Base-by-base conservation (phyloP, 164 flowering plant genomes). In the Houttuynia cordata region DNA sequence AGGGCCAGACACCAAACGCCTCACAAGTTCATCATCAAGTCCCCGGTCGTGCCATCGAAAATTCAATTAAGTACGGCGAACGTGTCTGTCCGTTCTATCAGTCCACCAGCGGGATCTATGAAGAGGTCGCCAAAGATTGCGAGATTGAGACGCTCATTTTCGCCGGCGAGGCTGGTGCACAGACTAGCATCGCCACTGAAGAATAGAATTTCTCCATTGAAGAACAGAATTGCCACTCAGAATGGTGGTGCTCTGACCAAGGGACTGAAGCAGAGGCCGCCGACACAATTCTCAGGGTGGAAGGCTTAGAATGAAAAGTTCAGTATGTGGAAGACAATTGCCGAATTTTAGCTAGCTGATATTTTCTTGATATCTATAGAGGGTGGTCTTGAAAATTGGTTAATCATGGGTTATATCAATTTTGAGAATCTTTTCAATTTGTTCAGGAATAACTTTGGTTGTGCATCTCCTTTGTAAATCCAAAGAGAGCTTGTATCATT, bases 1-100 rank as follows among this genome's bases (percentile, higher is more conserved):
- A 79, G 70, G 62, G 68, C 59, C 14, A 69, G 54, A 25, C 82
- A 69, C 18, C 41, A 30, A 58, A 71, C 79, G 0, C 91, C 87
- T 2, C 93, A 89, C 30, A 88, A 83, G 73, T 88, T 92, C 74
- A 67, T 84, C 81, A 77, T 88, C 19, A 88, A 91, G 75, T 77
- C 93, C 14, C 91, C 96, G 1, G 56, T 74, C 0, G 67, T 83
- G 13, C 64, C 66, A 21, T 65, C 86, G 7, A 83, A 80, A 63
- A 74, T 78, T 63, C 80, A 74, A 60, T 84, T 77, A 15, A 80
- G 80, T 76, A 80, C 78, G n/a, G n/a, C n/a, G n/a, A n/a, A n/a
- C 67, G 78, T 65, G 70, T 74, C 59, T 55, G 64, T 79, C 0
- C 65, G 72, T 2, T 62, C 79, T n/a, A 24, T 76, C 19, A 84